A percentile compares a stretch with the other conserved stretches of the same genome.
Conservation (phyloP, 495 filamentous ascomycete species). For the Podospora conica region DNA sequence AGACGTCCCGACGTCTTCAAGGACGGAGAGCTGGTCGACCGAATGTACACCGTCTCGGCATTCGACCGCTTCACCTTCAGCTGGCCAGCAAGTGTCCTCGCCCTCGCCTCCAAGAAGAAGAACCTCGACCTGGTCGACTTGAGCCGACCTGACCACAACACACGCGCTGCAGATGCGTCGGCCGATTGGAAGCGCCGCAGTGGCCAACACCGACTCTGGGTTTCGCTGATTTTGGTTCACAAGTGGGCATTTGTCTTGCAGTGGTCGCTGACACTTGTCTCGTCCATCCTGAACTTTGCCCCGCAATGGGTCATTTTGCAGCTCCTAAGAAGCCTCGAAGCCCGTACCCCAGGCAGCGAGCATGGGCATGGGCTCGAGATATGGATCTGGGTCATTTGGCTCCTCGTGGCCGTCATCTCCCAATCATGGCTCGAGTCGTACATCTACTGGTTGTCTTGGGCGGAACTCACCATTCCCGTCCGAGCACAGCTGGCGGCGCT, state of each 20-base stretch:
- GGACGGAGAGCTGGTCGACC: slow-evolving; percentile 55
- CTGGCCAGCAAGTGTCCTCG: slow-evolving; percentile 54
- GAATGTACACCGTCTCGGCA: slow-evolving; percentile 54
- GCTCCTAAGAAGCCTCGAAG: slow-evolving; percentile 59
- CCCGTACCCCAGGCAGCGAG: slow-evolving; percentile 35
- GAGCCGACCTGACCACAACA: slow-evolving; percentile 46
- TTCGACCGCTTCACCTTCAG: slow-evolving; percentile 56
- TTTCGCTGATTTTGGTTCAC: slow-evolving; percentile 52
- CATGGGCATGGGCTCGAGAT: slow-evolving; percentile 40
- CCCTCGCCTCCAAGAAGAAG: slow-evolving; percentile 47
- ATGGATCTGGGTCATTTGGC: slow-evolving; percentile 62
- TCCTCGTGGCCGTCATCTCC: slow-evolving; percentile 53
- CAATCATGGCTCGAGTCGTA: slow-evolving; percentile 55
- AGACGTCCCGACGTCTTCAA: slow-evolving; percentile 62
- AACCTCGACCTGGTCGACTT: slow-evolving; percentile 55
- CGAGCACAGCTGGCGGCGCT: slow-evolving; percentile 64
- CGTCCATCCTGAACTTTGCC: slow-evolving; percentile 55
- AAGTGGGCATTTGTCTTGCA: slow-evolving; percentile 48
- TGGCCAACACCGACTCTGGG: slow-evolving; percentile 53
- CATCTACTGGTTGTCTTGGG: slow-evolving; percentile 60
- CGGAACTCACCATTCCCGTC: slow-evolving; percentile 57
- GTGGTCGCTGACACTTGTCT: slow-evolving; percentile 45
- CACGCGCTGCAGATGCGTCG: slow-evolving; percentile 43
- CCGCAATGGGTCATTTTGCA: slow-evolving; percentile 65
- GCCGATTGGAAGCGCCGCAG: slow-evolving; percentile 47